A percentile compares a stretch with the other conserved stretches of the same genome.
Evolutionary conservation across 495 filamentous ascomycete species (phyloP).

Genomic region (Hypoxylon lienhwacheense): DNA sequence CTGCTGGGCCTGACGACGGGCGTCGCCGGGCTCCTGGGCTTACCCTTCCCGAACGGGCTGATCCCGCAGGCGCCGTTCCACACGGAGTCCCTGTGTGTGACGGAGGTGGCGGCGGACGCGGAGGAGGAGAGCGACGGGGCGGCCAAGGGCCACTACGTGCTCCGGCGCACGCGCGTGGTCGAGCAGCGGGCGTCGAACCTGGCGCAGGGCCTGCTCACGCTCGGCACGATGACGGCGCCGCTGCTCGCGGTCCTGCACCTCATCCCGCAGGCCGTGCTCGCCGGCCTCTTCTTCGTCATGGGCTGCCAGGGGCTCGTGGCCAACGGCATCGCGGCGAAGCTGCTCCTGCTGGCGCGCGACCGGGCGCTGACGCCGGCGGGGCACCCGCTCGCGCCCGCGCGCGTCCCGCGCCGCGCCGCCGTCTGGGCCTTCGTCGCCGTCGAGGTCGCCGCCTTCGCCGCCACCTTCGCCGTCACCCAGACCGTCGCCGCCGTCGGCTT

Average conservation of each 20-base stretch:
- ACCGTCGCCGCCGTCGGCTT: slow-evolving; percentile 95
- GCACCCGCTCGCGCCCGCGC: slow-evolving; percentile 70
- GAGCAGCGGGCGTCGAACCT: slow-evolving; percentile 91
- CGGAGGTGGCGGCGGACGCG: slow-evolving; percentile 60
- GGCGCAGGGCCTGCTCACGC: slow-evolving; percentile 76
- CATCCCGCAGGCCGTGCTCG: slow-evolving; percentile 85
- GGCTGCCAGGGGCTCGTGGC: slow-evolving; percentile 77
- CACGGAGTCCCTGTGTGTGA: slow-evolving; percentile 80
- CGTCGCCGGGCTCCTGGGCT: slow-evolving; percentile 78
- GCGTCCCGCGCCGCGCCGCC: slow-evolving; percentile 59
- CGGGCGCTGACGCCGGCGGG: slow-evolving; percentile 60
- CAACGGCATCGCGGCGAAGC: slow-evolving; percentile 82
- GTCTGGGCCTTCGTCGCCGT: slow-evolving; percentile 77
- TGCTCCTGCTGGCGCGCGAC: slow-evolving; percentile 76
- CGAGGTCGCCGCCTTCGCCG: slow-evolving; percentile 79
- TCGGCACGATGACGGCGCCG: slow-evolving; percentile 87
- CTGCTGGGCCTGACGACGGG: slow-evolving; percentile 87
- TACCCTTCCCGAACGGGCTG: slow-evolving; percentile 91
- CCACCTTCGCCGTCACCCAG: slow-evolving; percentile 93
- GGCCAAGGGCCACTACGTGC: slow-evolving; percentile 51
- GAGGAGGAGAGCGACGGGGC: slow-evolving; percentile 59
- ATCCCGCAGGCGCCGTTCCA: slow-evolving; percentile 95
- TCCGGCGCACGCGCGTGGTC: slow-evolving; percentile 71
- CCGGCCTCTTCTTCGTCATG: slow-evolving; percentile 94
- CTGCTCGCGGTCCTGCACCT: slow-evolving; percentile 79